Evolutionary conservation across 345 rosid species (phyloP).

Genomic region (Citrus inodora): DNA sequence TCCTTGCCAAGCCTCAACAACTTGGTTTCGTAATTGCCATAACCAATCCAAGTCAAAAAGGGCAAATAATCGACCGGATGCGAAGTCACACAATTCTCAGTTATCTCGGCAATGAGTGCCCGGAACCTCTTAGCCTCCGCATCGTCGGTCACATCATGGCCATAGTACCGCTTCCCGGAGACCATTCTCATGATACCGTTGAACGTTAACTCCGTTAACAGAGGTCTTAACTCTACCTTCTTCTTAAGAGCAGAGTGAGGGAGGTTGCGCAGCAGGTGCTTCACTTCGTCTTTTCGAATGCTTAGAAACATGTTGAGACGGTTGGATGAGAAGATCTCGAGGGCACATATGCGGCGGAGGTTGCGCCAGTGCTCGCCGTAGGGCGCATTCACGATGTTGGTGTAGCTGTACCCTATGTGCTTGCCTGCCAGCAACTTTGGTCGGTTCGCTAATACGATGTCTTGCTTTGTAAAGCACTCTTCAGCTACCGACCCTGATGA

Average conservation of each 20-base stretch:
- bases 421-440: slow-evolving; percentile 14
- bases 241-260: not conserved
- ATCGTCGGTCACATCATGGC: slow-evolving; percentile 9
- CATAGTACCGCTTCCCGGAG: slow-evolving; percentile 26
- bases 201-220: slow-evolving; percentile 11
- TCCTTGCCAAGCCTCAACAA: slow-evolving; percentile 5
- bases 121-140: slow-evolving; percentile 21
- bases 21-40: slow-evolving; percentile 17
- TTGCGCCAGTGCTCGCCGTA: slow-evolving; percentile 36
- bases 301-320: slow-evolving; percentile 12
- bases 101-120: slow-evolving; percentile 22
- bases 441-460: slow-evolving; percentile 31
- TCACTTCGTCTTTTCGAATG: slow-evolving; percentile 24
- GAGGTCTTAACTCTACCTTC: slow-evolving; percentile 17
- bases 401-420: slow-evolving; percentile 24
- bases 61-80: slow-evolving; percentile 33
- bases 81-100: not conserved
- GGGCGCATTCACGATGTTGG: slow-evolving; percentile 11
- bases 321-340: slow-evolving; percentile 23
- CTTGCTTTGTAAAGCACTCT: slow-evolving; percentile 35
- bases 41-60: slow-evolving; percentile 27
- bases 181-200: slow-evolving; percentile 23
- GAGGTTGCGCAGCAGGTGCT: slow-evolving; percentile 6
- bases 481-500: slow-evolving; percentile 19
- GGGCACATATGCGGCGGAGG: slow-evolving; percentile 29